These are phyloP conservation scores for Solanum rostratum DNA, from an alignment of 257 asterid genomes.

Conservation along the genomic window DNA sequence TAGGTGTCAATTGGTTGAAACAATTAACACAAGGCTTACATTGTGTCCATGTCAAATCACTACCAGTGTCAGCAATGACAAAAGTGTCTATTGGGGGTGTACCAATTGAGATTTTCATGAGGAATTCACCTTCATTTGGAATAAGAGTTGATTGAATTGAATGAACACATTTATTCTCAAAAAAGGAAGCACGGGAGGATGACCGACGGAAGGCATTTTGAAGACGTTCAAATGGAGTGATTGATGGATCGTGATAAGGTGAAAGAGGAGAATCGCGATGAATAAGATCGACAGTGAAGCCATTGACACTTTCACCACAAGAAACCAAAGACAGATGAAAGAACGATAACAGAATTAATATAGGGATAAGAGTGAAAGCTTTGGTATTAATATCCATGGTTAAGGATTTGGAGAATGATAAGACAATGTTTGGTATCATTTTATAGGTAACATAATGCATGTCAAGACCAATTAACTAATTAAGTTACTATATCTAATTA, in stretches of 20 bases:
- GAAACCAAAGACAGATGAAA: not conserved
- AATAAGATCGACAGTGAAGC: conserved; percentile 16
- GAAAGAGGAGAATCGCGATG: conserved; percentile 26
- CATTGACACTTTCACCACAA: not conserved
- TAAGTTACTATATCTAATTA: not conserved
- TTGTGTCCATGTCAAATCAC: conserved; percentile 17
- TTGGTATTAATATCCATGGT: not conserved
- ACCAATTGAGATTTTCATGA: conserved; percentile 15
- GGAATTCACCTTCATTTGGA: conserved; percentile 2
- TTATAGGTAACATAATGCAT: not conserved
- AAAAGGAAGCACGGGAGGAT: not conserved
- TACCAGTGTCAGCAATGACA: conserved; percentile 12
- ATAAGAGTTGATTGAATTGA: not conserved
- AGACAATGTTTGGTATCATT: not conserved
- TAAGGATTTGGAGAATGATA: not conserved
- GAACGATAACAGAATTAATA: not conserved
- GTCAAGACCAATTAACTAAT: not conserved
- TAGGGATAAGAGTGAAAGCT: not conserved
- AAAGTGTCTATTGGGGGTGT: conserved; percentile 8
- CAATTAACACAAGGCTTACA: conserved; percentile 9
- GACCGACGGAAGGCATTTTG: conserved; percentile 7
- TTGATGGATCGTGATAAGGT: conserved; percentile 10
- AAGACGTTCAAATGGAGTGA: conserved; percentile 5
- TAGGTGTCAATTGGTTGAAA: not conserved
- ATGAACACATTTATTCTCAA: not conserved